Conservation (phyloP, 768 basidiomycete genomes). For the Cystofilobasidium ferigula region DNA sequence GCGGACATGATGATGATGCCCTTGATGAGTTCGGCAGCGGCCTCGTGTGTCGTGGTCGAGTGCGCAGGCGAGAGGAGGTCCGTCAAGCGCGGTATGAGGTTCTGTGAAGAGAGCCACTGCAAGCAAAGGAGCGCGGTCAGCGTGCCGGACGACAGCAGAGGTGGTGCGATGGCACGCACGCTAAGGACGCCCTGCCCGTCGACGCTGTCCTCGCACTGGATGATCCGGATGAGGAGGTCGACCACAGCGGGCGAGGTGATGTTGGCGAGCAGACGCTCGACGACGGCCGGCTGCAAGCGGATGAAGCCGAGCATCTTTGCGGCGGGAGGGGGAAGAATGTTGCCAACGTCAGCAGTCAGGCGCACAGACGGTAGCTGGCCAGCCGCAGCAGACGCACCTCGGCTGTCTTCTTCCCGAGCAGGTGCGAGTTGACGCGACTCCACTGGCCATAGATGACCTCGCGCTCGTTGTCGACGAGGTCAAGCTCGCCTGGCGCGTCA, state of each 20-base stretch:
- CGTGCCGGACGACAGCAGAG: conserved; percentile 31
- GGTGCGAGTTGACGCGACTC: conserved; percentile 81
- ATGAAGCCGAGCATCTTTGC: conserved; percentile 84
- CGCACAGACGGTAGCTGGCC: neutral
- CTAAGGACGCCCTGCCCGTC: conserved; percentile 73
- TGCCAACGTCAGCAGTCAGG: neutral
- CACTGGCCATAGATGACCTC: conserved; percentile 85
- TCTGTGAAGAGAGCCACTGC: conserved; percentile 79
- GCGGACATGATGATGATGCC: conserved; percentile 89
- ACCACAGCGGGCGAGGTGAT: conserved; percentile 83
- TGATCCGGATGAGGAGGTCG: conserved; percentile 78
- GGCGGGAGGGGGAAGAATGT: neutral
- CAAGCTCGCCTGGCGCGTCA: conserved; percentile 58
- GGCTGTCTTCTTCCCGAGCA: conserved; percentile 74
- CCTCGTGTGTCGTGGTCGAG: conserved; percentile 63
- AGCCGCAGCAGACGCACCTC: conserved; percentile 51
- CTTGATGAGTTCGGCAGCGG: conserved; percentile 83
- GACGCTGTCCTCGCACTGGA: conserved; percentile 76
- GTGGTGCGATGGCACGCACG: conserved; percentile 47
- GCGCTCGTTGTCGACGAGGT: conserved; percentile 37
- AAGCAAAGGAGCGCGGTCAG: conserved; percentile 14
- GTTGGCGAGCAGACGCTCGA: conserved; percentile 70
- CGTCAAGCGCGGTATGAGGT: conserved; percentile 68
- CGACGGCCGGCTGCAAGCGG: conserved; percentile 63
- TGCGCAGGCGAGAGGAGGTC: conserved; percentile 69